Conservation (phyloP, 1,139 yeast species). For the Sugiyamaella grinbergsii region DNA sequence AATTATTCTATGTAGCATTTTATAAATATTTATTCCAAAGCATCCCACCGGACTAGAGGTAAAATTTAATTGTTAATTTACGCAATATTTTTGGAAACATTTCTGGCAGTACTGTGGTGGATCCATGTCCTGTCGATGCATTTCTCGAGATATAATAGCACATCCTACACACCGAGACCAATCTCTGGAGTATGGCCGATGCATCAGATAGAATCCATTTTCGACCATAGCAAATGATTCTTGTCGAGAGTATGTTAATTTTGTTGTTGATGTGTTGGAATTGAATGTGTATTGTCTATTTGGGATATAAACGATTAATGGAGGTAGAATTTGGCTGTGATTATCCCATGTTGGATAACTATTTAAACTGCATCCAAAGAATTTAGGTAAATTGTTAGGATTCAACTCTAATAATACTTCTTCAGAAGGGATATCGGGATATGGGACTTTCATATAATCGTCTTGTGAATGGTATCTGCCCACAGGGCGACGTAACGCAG, state of each 20-base stretch:
- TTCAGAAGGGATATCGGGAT: constrained; percentile 74
- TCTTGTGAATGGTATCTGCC: constrained; percentile 31
- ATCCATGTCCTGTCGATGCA: constrained; percentile 60
- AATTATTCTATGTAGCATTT: constrained; percentile 7
- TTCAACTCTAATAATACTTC: constrained; percentile 57
- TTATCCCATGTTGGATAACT: constrained; percentile 50
- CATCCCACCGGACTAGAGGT: constrained; percentile 3
- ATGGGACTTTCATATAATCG: constrained; percentile 57
- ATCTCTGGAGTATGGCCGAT: constrained; percentile 51
- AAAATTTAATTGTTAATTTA: constrained; percentile 18
- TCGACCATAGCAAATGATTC: constrained; percentile 51
- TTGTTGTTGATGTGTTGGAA: constrained; percentile 52
- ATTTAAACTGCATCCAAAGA: constrained; percentile 72
- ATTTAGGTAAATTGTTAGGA: constrained; percentile 48
- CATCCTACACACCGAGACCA: constrained; percentile 80
- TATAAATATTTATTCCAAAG: constrained; percentile 4
- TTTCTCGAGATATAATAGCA: constrained; percentile 74
- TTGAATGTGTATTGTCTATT: constrained; percentile 52
- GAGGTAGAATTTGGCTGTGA: constrained; percentile 47
- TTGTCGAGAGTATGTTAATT: constrained; percentile 47
- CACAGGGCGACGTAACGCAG: constrained; percentile 28
- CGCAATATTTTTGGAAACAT: constrained; percentile 71
- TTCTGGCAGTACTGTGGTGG: constrained; percentile 65
- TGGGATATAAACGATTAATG: constrained; percentile 57
- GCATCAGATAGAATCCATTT: constrained; percentile 57